phyloP scores from a whole-genome alignment of 139 green algal genomes.

The Tetraselmis striata region DNA sequence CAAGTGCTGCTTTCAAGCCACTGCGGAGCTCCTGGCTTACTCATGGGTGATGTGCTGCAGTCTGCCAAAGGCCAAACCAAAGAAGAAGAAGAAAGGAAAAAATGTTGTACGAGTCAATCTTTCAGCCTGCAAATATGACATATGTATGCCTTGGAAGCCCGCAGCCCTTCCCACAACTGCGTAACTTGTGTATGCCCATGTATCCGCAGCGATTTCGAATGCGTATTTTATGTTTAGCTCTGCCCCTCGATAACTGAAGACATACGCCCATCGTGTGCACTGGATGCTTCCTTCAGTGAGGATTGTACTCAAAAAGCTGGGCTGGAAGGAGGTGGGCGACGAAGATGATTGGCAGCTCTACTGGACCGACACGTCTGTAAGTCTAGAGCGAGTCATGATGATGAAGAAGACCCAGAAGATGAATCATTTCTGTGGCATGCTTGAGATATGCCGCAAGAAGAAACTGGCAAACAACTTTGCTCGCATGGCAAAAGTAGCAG shows the following conservation, averaged over 20 bases:
- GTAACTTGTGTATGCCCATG: not conserved
- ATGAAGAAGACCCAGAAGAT: slow-evolving; percentile 65
- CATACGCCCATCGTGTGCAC: not conserved
- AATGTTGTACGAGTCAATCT: slow-evolving; percentile 43
- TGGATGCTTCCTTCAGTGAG: slow-evolving; percentile 29
- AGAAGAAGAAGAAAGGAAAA: slow-evolving; percentile 15
- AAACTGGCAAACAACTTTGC: slow-evolving; percentile 59
- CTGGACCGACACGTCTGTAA: slow-evolving; percentile 71
- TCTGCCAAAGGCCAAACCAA: no score
- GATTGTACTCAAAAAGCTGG: slow-evolving; percentile 53
- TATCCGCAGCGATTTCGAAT: not conserved
- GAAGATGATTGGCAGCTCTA: slow-evolving; percentile 62
- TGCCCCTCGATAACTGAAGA: not conserved
- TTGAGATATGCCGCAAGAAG: slow-evolving; percentile 80
- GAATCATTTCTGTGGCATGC: slow-evolving; percentile 82
- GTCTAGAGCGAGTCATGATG: slow-evolving; percentile 56
- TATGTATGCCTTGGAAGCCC: slow-evolving; percentile 40
- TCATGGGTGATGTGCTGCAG: no score
- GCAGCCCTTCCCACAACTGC: not conserved
- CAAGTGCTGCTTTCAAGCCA: not conserved
- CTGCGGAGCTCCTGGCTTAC: not conserved
- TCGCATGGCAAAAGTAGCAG: slow-evolving; percentile 39
- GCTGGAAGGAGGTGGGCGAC: slow-evolving; percentile 63
- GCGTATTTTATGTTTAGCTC: not conserved
- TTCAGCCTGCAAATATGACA: slow-evolving; percentile 66